Evolutionary conservation across 306 rosid species (phyloP).

Genomic region (Acmispon strigosus): DNA sequence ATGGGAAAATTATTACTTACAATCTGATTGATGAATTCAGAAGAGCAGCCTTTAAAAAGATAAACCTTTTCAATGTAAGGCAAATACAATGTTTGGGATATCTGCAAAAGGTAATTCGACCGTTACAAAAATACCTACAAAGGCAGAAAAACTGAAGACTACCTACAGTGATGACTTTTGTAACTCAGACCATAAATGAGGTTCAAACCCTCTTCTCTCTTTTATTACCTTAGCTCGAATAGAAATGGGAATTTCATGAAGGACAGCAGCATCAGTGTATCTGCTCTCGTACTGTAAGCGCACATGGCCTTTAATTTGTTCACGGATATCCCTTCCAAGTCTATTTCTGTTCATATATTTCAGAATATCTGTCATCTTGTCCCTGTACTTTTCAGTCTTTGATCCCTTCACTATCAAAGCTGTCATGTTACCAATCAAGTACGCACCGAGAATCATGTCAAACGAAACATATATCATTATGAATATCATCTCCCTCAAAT

Average conservation of each 20-base stretch:
- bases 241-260: slow-evolving; percentile 80
- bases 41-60: slow-evolving; percentile 71
- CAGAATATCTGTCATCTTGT: slow-evolving; percentile 82
- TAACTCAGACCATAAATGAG: neutral
- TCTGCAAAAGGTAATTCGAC: slow-evolving; percentile 42
- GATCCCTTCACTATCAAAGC: slow-evolving; percentile 99
- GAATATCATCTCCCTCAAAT: slow-evolving; percentile 96
- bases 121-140: neutral
- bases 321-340: slow-evolving; percentile 77
- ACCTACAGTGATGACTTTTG: neutral
- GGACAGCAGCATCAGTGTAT: slow-evolving; percentile 76
- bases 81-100: slow-evolving; percentile 72
- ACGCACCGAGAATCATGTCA: slow-evolving; percentile 98
- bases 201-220: slow-evolving; percentile 4
- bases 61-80: slow-evolving; percentile 51
- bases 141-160: neutral
- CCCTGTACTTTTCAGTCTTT: slow-evolving; percentile 88
- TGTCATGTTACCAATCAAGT: slow-evolving; percentile 98
- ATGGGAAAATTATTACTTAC: slow-evolving; percentile 37
- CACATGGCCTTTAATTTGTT: slow-evolving; percentile 87
- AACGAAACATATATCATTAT: slow-evolving; percentile 82
- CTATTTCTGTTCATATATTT: slow-evolving; percentile 87
- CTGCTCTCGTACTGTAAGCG: slow-evolving; percentile 91
- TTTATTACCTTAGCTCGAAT: slow-evolving; percentile 75
- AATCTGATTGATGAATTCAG: slow-evolving; percentile 90